Percentiles rank a stretch among this genome's conserved stretches.
Conservation (phyloP, 2,329 filamentous ascomycete species). For the Xylariaceae sp. region DNA sequence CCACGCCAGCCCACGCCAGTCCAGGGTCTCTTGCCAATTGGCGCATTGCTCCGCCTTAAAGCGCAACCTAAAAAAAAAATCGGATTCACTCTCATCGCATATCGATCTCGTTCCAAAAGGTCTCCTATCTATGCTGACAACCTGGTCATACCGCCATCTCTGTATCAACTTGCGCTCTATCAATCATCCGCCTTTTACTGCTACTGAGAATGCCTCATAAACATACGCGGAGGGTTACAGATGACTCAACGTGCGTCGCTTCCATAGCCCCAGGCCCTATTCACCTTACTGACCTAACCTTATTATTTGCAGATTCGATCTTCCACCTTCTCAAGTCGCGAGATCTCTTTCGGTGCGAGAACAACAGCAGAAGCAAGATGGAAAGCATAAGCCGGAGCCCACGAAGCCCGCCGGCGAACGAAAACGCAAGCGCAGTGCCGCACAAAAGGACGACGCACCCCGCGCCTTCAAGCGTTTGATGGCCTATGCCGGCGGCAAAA, state of each 20-base stretch:
- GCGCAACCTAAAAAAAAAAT: background rate
- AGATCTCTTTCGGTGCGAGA: conserved; percentile 45
- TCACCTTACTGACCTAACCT: conserved; percentile 13
- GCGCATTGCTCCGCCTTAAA: too few relatives aligned
- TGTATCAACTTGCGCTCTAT: too few relatives aligned
- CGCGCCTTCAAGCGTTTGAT: conserved; percentile 84
- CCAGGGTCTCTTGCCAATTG: too few relatives aligned
- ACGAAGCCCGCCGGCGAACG: conserved; percentile 34
- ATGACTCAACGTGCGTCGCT: too few relatives aligned
- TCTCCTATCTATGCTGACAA: too few relatives aligned
- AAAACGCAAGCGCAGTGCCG: conserved; percentile 43
- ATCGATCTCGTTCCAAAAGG: too few relatives aligned
- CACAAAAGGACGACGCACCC: conserved; percentile 71
- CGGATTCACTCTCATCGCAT: too few relatives aligned
- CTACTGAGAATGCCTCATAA: conserved; percentile 70
- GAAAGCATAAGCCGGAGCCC: conserved; percentile 21
- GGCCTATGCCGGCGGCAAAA: conserved; percentile 63
- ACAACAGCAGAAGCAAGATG: conserved; percentile 25
- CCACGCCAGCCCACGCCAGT: too few relatives aligned
- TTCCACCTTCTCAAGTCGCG: conserved; percentile 46
- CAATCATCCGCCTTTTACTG: too few relatives aligned
- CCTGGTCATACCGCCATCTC: too few relatives aligned
- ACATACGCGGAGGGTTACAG: conserved; percentile 64
- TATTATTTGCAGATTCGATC: conserved; percentile 38
- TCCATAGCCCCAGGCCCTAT: too few relatives aligned